Evolutionary conservation across 352 stramenopile genomes (phyloP), one percentile per base, ranked within the genome.

Genomic region (Phytophthora cactorum): DNA sequence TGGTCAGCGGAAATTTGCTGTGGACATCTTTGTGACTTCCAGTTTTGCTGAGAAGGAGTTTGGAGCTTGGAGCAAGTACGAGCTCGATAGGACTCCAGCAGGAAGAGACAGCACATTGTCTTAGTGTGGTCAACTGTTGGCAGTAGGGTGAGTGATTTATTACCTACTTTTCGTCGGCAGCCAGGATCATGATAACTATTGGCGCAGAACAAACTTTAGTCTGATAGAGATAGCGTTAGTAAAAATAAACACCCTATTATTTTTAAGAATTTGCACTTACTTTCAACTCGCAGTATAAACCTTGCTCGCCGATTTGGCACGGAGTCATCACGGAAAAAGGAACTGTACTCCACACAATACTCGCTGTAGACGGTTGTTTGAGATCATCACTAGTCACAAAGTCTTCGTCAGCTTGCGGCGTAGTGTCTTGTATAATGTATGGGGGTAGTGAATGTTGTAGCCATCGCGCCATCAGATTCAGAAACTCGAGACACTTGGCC

Each of bases 231-330:
- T 28, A 46, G 10, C 2, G 32, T 51, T 15, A 50, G 41, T 27
- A 22, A 28, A 9, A 25, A 10, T 17, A 45, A 45, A 9, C 5
- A 38, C 8, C 32, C 32, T 22, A 38, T 45, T 45, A 2, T 45
- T 45, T 22, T 22, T 45, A 29, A 25, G n/a, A 22, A 8, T 50
- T 25, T 46, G 9, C 27, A 44, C 41, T 50, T 39, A 82, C 67
- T 54, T 86, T 82, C 14, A 90, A 57, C 32, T 86, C 77, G 17
- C 79, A 79, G 59, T 79, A 84, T 52, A 82, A 66, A 0, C 77
- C 66, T 10, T 69, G 70, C 6, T 47, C 41, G 4, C 43, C 53
- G n/a, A 86, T 52, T 12, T 67, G 60, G 45, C 70, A 80, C 3
- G 79, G 77, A n/a, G 64, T 57, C 9, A 90, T 66, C 4, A 63